Evolutionary conservation across 495 filamentous ascomycete genomes (phyloP).

Genomic region (Cairneyella variabilis): DNA sequence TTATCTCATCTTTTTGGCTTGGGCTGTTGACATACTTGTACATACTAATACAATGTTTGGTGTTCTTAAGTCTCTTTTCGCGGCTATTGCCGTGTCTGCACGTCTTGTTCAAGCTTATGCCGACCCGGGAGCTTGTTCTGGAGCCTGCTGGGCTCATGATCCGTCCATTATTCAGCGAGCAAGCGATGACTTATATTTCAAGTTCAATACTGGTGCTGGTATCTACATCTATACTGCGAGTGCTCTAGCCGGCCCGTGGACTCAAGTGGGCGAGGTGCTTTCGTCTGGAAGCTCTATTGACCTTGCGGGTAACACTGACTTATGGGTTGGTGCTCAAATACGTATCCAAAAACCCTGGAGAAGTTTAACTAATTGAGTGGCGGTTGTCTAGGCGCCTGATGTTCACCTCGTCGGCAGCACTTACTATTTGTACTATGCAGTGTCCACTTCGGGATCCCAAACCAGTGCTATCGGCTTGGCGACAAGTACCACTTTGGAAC

Average conservation of each 20-base stretch:
- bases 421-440: constrained; percentile 73
- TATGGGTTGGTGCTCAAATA: constrained; percentile 54
- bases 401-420: constrained; percentile 48
- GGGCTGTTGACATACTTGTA: not conserved
- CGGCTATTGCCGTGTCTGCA: not conserved
- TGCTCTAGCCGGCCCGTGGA: constrained; percentile 63
- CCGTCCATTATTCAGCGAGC: constrained; percentile 57
- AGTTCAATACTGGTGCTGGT: constrained; percentile 61
- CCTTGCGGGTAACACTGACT: constrained; percentile 47
- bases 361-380: not conserved
- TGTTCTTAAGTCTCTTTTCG: constrained; percentile 6
- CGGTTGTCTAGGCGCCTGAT: constrained; percentile 56
- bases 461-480: constrained; percentile 65
- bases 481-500: constrained; percentile 56
- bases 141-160: constrained; percentile 61
- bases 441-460: constrained; percentile 61
- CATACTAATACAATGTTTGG: constrained; percentile 5
- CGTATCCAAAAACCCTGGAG: not conserved
- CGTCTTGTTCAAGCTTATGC: constrained; percentile 39
- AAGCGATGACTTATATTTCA: constrained; percentile 67
- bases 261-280: constrained; percentile 51
- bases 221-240: constrained; percentile 57
- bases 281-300: constrained; percentile 53
- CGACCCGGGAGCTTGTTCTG: constrained; percentile 54
- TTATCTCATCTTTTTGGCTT: too few relatives aligned